phyloP scores from a whole-genome alignment of 148 eudicot species.

The Polygonum maritimum region DNA sequence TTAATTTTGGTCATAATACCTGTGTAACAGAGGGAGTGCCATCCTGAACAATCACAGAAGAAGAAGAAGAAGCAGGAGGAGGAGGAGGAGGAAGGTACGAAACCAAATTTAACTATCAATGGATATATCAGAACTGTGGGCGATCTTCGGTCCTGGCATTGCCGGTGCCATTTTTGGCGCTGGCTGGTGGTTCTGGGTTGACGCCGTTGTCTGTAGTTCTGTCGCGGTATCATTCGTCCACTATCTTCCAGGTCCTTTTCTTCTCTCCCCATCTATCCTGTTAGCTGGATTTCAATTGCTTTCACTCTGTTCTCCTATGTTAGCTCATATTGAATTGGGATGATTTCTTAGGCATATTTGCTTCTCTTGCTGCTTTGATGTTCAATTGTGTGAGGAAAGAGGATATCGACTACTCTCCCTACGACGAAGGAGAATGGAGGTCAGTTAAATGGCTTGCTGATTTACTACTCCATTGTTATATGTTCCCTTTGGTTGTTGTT shows the following conservation, averaged over 20 bases:
- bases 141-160: constrained; percentile 82
- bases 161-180: constrained; percentile 91
- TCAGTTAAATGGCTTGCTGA: constrained; percentile 13
- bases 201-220: constrained; percentile 91
- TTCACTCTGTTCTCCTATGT: neutral
- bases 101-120: constrained; percentile 16
- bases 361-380: constrained; percentile 92
- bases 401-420: constrained; percentile 91
- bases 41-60: neutral
- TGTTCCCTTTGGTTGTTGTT: neutral
- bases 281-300: neutral
- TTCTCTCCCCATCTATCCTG: neutral
- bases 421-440: constrained; percentile 99
- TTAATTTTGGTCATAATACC: too few species aligned
- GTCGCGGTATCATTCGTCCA: constrained; percentile 73
- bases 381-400: constrained; percentile 91
- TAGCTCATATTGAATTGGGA: neutral
- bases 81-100: too few species aligned
- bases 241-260: constrained; percentile 67
- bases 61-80: too few species aligned
- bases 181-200: constrained; percentile 99
- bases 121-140: constrained; percentile 70
- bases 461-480: neutral
- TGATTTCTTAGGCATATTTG: constrained; percentile 56
- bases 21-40: neutral